These are phyloP conservation scores for Dicorynia guianensis DNA, from an alignment of 306 rosid species.

Conservation along the genomic window DNA sequence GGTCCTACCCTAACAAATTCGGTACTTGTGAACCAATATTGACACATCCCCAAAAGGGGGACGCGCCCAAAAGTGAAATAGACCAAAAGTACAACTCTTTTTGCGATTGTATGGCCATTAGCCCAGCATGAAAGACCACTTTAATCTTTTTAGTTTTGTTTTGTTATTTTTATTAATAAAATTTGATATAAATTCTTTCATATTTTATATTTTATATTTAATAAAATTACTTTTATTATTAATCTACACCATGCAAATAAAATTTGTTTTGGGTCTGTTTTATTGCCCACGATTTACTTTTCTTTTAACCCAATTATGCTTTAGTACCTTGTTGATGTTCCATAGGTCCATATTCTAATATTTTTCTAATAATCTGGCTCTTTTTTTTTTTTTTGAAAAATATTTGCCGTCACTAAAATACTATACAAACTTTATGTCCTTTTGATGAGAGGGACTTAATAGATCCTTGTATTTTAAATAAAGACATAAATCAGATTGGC, in stretches of 20 bases:
- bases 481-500: background rate
- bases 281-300: no score
- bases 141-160: conserved; percentile 12
- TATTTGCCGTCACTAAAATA: no score
- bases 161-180: no score
- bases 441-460: background rate
- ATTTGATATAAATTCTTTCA: no score
- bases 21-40: conserved; percentile 55
- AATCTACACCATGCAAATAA: no score
- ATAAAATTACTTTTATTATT: no score
- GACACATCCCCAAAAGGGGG: conserved; percentile 38
- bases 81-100: conserved; percentile 51
- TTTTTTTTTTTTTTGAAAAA: background rate
- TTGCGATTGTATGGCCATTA: conserved; percentile 38
- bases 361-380: no score
- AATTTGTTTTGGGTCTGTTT: no score
- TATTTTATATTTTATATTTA: no score
- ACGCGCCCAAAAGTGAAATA: conserved; percentile 51
- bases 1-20: conserved; percentile 50
- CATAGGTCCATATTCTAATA: no score
- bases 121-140: conserved; percentile 42
- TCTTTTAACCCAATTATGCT: no score
- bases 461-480: background rate
- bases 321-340: no score
- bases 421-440: background rate